Base-by-base conservation (phyloP, 108 stramenopile genomes). In the Poteriospumella lacustris region DNA sequence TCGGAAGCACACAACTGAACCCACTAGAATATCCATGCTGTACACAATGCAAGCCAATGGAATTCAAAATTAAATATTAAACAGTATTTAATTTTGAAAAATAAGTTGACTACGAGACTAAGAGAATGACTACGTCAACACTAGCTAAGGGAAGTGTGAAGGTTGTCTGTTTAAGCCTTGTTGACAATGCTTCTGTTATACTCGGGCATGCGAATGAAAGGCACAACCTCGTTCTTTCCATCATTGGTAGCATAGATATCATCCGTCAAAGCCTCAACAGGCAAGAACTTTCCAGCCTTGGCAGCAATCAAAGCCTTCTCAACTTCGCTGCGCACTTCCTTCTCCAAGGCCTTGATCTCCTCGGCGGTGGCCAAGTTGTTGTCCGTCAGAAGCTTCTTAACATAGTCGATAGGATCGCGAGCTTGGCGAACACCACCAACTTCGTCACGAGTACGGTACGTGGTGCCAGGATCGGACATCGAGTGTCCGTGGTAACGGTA, bases 401-500 rank as follows among this genome's bases (percentile, higher is more conserved):
- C 91, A 80, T 90, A 93, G 85, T 99, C 97, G 75, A 99, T 87
- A 67, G 96, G 96, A 80, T 99, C 98, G 29, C 56, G 89, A 43
- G 95, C 95, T 47, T 92, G 87, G 69, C 98, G 91, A 34, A 96
- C 95, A 67, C 92, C 89, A 36, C 91, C 94, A 83, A 99, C 95
- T 87, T 99, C 98, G 70, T 99, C 98, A 59, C 97, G 92, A 86
- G 92, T 96, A 59, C 98, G 96, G 91, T 99, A 99, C 19, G 98
- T 97, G 12, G 97, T 97, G 44, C 98, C 98, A 2, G 98, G 98
- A 87, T 99, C 98, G 52, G 92, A 93, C 98, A 99, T 99, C 87
- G 92, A 93, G 88, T 99, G 98, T 56, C 98, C 98, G 83, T 99
- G 98, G 95, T 99, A 99, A 68, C 98, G 94, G 85, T 96, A 95